phyloP scores from a whole-genome alignment of 2,329 filamentous ascomycete species.

The Aspergillus chevalieri region DNA sequence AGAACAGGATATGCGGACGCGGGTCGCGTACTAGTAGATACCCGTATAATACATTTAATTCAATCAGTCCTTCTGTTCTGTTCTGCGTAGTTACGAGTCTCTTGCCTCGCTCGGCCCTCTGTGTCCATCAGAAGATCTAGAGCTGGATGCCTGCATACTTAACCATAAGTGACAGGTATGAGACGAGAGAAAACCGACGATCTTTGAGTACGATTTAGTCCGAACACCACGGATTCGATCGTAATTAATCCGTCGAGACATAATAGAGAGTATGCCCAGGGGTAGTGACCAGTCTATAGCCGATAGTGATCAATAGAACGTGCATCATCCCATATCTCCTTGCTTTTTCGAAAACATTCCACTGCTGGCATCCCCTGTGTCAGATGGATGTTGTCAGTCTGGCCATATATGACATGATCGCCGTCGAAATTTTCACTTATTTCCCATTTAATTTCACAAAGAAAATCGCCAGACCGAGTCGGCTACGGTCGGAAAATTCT shows the following conservation, averaged over 20 bases:
- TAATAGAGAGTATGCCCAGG: neutral
- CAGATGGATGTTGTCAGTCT: too few species aligned
- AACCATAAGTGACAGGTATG: slow-evolving; percentile 28
- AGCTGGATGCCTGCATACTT: slow-evolving; percentile 32
- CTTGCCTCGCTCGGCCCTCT: slow-evolving; percentile 48
- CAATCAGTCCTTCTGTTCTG: too few species aligned
- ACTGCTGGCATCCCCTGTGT: too few species aligned
- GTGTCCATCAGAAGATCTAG: slow-evolving; percentile 31
- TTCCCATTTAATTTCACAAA: too few species aligned
- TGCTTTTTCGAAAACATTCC: too few species aligned
- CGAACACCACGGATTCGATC: slow-evolving; percentile 29
- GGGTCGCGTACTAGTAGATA: slow-evolving; percentile 46
- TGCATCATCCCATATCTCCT: too few species aligned
- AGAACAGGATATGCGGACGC: slow-evolving; percentile 50
- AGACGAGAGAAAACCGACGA: slow-evolving; percentile 44
- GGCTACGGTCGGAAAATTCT: neutral
- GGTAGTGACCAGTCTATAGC: too few species aligned
- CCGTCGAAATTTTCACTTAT: too few species aligned
- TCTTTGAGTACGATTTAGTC: slow-evolving; percentile 48
- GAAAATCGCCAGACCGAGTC: neutral
- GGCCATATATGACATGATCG: too few species aligned
- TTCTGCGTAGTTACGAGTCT: slow-evolving; percentile 28
- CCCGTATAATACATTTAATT: slow-evolving; percentile 2
- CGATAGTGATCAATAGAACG: too few species aligned
- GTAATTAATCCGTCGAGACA: slow-evolving; percentile 45